A percentile compares a stretch with the other conserved stretches of the same genome.
phyloP scores from a whole-genome alignment of 176 grass and related monocot species.

The Ampelocalamus luodianensis region DNA sequence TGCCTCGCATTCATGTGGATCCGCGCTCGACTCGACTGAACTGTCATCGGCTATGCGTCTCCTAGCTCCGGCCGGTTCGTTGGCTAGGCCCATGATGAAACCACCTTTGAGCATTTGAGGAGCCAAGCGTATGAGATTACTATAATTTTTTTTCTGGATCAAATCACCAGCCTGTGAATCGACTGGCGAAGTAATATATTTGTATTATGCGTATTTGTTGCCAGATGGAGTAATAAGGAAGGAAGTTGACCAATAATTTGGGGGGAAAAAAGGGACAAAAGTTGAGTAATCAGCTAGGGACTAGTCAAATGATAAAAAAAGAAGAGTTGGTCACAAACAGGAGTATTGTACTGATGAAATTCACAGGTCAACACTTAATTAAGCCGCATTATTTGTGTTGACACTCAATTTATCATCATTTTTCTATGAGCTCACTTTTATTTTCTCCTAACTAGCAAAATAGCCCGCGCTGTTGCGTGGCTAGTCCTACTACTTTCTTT shows the following conservation, averaged over 20 bases:
- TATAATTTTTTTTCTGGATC: background rate
- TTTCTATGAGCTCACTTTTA: no score
- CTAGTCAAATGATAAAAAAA: background rate
- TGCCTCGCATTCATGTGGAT: slow-evolving; percentile 19
- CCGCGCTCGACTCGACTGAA: background rate
- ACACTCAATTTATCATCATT: background rate
- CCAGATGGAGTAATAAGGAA: background rate
- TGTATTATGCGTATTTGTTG: no score
- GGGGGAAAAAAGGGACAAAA: background rate
- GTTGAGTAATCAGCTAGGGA: background rate
- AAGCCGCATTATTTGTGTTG: background rate
- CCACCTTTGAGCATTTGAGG: background rate
- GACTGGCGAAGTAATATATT: background rate
- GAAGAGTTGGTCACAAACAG: background rate
- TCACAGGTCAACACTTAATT: background rate
- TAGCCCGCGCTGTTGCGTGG: no score
- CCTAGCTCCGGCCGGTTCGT: no score
- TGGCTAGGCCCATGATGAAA: background rate
- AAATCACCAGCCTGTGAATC: background rate
- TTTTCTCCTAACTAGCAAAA: no score
- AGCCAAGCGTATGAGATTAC: background rate
- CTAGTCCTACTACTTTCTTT: no score
- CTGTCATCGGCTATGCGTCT: background rate
- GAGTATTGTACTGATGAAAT: background rate
- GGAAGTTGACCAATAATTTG: background rate